Evolutionary conservation across 495 filamentous ascomycete species (phyloP).

Genomic region (Penicillium flavigenum): DNA sequence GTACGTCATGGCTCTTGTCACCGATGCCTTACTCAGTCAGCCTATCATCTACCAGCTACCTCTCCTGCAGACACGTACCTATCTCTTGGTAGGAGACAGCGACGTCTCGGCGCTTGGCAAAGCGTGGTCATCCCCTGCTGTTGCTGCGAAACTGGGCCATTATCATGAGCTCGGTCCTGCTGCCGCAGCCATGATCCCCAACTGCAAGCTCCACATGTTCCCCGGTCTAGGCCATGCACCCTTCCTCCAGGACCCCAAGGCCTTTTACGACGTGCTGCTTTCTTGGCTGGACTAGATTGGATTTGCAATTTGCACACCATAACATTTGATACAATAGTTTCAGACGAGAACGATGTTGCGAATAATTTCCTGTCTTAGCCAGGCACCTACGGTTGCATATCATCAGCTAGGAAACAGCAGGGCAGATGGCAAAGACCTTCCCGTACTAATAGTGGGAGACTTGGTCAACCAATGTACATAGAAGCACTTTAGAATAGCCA

Average conservation of each 20-base stretch:
- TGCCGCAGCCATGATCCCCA: slow-evolving; percentile 18
- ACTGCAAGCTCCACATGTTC: slow-evolving; percentile 21
- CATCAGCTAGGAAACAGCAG: background rate
- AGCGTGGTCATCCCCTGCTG: slow-evolving; percentile 9
- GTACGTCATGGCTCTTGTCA: slow-evolving; percentile 20
- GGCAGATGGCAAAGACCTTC: too few species aligned
- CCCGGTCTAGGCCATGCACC: slow-evolving; percentile 21
- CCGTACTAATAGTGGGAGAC: too few species aligned
- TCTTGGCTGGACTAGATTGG: slow-evolving; percentile 6
- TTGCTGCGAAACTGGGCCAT: slow-evolving; percentile 15
- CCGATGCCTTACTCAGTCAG: slow-evolving; percentile 2
- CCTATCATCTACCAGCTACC: slow-evolving; percentile 2
- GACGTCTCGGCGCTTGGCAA: slow-evolving; percentile 15
- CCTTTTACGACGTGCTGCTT: slow-evolving; percentile 15
- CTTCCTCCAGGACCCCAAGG: slow-evolving; percentile 19
- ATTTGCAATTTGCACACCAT: background rate
- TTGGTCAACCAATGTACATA: too few species aligned
- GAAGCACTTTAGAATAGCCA: too few species aligned
- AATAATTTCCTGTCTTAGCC: background rate
- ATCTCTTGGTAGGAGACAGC: slow-evolving; percentile 14
- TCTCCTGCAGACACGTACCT: slow-evolving; percentile 11
- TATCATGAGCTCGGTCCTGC: slow-evolving; percentile 16
- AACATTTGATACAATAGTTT: background rate
- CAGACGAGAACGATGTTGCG: background rate
- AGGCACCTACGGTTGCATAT: background rate